Conservation (phyloP, 768 basidiomycete species). For the Mycena albidolilacea region DNA sequence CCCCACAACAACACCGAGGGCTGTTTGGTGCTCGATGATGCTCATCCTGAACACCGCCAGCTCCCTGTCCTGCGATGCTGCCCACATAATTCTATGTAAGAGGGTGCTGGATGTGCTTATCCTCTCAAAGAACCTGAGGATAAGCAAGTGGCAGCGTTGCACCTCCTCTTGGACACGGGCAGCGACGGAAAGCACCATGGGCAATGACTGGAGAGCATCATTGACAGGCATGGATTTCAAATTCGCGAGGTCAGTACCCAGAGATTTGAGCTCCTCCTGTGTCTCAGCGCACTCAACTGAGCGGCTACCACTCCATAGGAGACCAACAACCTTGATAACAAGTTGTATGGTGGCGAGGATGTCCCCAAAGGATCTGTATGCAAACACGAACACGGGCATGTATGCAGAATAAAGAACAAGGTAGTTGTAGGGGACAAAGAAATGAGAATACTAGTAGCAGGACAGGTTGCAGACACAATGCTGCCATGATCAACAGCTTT, state of each 20-base stretch:
- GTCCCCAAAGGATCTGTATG: slow-evolving; percentile 18
- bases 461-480: too few species aligned
- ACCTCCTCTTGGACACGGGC: not conserved
- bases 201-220: not conserved
- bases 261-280: not conserved
- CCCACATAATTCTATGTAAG: not conserved
- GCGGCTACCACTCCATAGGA: not conserved
- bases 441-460: too few species aligned
- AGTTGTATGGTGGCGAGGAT: slow-evolving; percentile 15
- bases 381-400: slow-evolving; percentile 11
- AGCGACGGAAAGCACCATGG: not conserved
- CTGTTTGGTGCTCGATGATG: slow-evolving; percentile 6
- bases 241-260: slow-evolving; percentile 12
- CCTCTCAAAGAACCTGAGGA: not conserved
- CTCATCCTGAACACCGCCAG: not conserved
- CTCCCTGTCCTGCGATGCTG: not conserved
- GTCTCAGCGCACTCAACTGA: not conserved
- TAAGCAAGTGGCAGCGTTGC: not conserved
- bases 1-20: not conserved
- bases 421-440: too few species aligned
- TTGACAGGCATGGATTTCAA: not conserved
- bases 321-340: not conserved
- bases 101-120: not conserved
- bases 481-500: too few species aligned
- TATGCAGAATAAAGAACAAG: too few species aligned